Evolutionary conservation across 306 rosid species (phyloP).

Genomic region (Morella rubra): DNA sequence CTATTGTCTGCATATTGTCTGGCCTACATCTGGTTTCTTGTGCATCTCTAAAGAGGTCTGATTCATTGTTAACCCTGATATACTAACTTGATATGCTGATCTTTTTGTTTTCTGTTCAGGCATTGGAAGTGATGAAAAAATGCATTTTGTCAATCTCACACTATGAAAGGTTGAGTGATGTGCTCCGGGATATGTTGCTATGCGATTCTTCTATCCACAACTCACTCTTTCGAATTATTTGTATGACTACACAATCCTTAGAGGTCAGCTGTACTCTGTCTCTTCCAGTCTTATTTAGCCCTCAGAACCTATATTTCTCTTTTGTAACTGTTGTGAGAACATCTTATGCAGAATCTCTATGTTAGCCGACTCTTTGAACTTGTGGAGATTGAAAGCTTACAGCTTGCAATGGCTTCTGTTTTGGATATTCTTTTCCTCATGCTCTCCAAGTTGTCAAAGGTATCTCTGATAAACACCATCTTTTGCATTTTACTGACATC

Average conservation of each 20-base stretch:
- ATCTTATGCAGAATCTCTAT: slow-evolving; percentile 58
- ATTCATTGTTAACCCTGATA: slow-evolving; percentile 19
- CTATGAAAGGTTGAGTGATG: slow-evolving; percentile 55
- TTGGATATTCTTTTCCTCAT: slow-evolving; percentile 64
- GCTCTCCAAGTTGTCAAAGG: slow-evolving; percentile 78
- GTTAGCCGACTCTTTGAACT: slow-evolving; percentile 69
- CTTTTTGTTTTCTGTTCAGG: slow-evolving; percentile 46
- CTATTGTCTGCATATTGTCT: neutral
- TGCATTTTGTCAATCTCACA: slow-evolving; percentile 52
- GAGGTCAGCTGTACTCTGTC: slow-evolving; percentile 55
- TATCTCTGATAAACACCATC: slow-evolving; percentile 25
- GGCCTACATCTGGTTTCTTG: too few relatives aligned
- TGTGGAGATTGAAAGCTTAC: slow-evolving; percentile 82
- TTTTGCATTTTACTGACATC: slow-evolving; percentile 20
- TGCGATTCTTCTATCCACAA: slow-evolving; percentile 86
- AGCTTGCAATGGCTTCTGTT: slow-evolving; percentile 64
- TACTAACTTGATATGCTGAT: slow-evolving; percentile 1
- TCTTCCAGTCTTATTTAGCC: slow-evolving; percentile 29
- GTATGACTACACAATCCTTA: slow-evolving; percentile 68
- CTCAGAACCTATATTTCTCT: slow-evolving; percentile 17
- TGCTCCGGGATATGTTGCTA: slow-evolving; percentile 57
- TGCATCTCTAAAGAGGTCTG: neutral
- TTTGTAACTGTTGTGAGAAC: slow-evolving; percentile 27
- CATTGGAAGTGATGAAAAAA: slow-evolving; percentile 78
- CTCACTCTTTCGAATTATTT: slow-evolving; percentile 65